Evolutionary conservation across 2,329 filamentous ascomycete species (phyloP), one percentile per base, ranked within the genome.

Genomic region (Chalaropsis ovoidea): DNA sequence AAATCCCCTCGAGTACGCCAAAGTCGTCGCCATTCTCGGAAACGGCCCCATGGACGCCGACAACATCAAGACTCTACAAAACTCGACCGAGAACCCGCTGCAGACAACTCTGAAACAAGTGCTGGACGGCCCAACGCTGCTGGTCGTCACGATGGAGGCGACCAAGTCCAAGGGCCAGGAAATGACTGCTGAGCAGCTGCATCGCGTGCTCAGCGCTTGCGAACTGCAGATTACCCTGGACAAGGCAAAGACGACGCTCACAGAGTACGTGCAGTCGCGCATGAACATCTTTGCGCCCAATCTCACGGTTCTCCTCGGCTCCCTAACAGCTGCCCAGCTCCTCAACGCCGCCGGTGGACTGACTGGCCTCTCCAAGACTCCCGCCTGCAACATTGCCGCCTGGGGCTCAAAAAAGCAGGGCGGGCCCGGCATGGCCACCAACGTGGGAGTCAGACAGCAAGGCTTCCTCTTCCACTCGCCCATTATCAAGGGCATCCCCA

Each of bases 271-370:
- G 17, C 90, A 96, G 76, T 96, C 93, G 43, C 89, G 94, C 68
- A 97, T 99, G 90, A 94, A 88, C 70, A 81, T 95, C 42, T 97
- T 97, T 73, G 94, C 94, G 3, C 94, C 94, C 0, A 99, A 99
- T 71, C 77, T 97, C 64, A 96, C 94, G 0, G 86, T 86, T 1
- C 82, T 99, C 19, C 89, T 99, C 67, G 94, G 94, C 19, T 94
- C 93, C 0, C 81, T 96, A 19, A 96, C 93, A 2, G 93, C 94
- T 7, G 94, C 94, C 3, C 93, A 97, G 76, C 83, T 99, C n/a
- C 87, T 99, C 71, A 96, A 96, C 75, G 90, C 90, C 67, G 89
- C 91, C 0, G 94, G 94, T 68, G 94, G 94, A 8, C 79, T 99
- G 41, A 89, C 87, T 0, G 90, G 90, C 43, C 81, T 99, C 11